Percentiles rank a stretch among this genome's conserved stretches.
phyloP scores from a whole-genome alignment of 345 rosid genomes.

The Passiflora organensis region DNA sequence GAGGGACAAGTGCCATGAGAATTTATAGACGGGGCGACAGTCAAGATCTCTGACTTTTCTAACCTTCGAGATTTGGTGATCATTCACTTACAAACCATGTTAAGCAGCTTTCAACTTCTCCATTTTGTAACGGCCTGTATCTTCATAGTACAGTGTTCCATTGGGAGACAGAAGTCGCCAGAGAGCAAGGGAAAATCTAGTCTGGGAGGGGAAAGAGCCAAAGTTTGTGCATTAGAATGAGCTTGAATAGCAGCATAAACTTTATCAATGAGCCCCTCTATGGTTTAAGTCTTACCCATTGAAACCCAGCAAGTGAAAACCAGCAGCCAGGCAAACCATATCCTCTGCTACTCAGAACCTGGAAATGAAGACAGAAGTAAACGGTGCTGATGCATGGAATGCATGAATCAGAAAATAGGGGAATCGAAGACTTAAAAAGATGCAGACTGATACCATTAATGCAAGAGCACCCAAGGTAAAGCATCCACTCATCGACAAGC shows the following conservation, averaged over 20 bases:
- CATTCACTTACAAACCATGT: background rate
- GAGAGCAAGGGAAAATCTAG: constrained; percentile 15
- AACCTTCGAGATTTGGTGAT: background rate
- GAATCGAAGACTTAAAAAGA: background rate
- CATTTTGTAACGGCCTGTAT: constrained; percentile 15
- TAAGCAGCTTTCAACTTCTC: constrained; percentile 35
- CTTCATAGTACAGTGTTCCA: constrained; percentile 40
- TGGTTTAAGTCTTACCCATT: constrained; percentile 17
- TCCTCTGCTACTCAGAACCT: constrained; percentile 23
- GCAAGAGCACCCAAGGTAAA: constrained; percentile 43
- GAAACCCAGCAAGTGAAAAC: constrained; percentile 26
- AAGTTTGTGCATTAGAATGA: background rate
- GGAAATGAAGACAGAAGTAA: background rate
- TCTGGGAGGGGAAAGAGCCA: constrained; percentile 8
- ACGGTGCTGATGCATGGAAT: background rate
- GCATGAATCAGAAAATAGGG: background rate
- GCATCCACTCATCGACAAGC: constrained; percentile 72
- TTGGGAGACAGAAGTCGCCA: constrained; percentile 23
- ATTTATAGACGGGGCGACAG: background rate
- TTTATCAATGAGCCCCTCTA: background rate
- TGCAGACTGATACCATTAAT: constrained; percentile 42
- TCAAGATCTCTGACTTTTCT: constrained; percentile 1
- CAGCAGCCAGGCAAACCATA: constrained; percentile 25
- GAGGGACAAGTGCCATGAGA: background rate
- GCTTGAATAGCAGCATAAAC: background rate